Base-by-base conservation (phyloP, 768 basidiomycete genomes). In the Hygrophorus russula region DNA sequence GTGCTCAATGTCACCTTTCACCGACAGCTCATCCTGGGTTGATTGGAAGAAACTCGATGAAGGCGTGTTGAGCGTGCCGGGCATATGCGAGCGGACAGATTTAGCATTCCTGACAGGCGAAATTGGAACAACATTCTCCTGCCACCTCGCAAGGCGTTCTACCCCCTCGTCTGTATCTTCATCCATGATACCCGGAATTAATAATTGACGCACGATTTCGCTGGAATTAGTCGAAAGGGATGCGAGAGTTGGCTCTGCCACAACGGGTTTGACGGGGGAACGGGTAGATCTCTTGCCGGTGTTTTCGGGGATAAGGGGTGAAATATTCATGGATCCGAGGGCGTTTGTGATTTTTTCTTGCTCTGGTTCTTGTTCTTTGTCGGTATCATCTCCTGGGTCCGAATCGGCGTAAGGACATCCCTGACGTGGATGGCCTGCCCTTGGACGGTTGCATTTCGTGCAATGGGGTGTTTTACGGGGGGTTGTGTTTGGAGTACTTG, bases 341-440 rank as follows among this genome's bases (percentile, higher is more conserved):
- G 70, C 71, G 27, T 64, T 59, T 4, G 57, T 57, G 36, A 75
- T 59, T 11, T 14, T 12, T 19, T 43, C 42, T 10, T 7, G 34
- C 24, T 48, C 37, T n/a, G 14, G 17, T 12, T 34, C 34, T 10
- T 40, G 18, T 11, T 36, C 44, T 12, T 35, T 13, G 18, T 39
- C 32, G 8, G 24, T 27, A 10, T 19, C 42, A 14, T 9, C 14
- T 10, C 15, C 14, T 11, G 45, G 34, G 6, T 56, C 57, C 1
- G 65, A 56, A 35, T 68, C 64, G 15, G 54, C 57, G 44, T 59
- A 68, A 0, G 77, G 76, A 52, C 80, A 80, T 8, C 78, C 77
- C 0, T 73, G 73, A 36, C 78, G 74, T 13, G 79, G 79, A 53
- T 81, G 80, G 0, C 78, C 78, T 18, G 62, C 65, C 42, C 68